Base-by-base conservation (phyloP, 306 rosid genomes). In the Rosa multiflora region DNA sequence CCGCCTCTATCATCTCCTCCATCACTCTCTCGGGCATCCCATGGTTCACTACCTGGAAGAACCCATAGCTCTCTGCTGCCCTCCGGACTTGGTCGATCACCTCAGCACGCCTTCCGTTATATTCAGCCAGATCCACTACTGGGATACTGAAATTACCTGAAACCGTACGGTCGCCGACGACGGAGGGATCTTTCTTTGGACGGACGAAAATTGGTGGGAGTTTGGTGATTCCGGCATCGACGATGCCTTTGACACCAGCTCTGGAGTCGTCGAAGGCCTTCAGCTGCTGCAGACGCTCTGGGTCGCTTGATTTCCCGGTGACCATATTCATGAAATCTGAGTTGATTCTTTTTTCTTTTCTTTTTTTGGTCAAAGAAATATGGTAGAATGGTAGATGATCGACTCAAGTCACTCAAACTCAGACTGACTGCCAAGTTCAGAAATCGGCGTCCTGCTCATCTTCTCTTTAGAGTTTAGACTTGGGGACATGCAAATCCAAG, bases 31-130 rank as follows among this genome's bases (percentile, higher is more conserved):
- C 70, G 4, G 80, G 77, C 84, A 84, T 44, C 56, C 83, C 37
- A 48, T 88, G 89, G 67, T 88, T 88, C 74, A 86, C 85, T 64
- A 86, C 83, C 72, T 82, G 88, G 29, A 88, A 88, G 73, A 88
- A 82, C 5, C 86, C 91, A 20, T 77, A 70, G 1, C 64, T 64
- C 63, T 77, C 86, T 2, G 85, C 83, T 0, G 86, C 88, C 12
- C 1, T 15, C 37, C 82, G 76, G 76, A 86, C 75, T 26, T 52
- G 21, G 14, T 80, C 64, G 0, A 88, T 76, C 1, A 52, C 14
- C 17, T 20, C 79, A 6, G 73, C 53, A 69, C 58, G 64, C 46
- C 55, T 55, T 20, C 26, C 4, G 37, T 26, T 5, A 4, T 5
- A 39, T 17, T 70, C 67, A 10, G 67, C 15, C 13, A 59, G 67